Conservation (phyloP, 169 alveolate genomes). For the Cardiosporidium cionae region DNA sequence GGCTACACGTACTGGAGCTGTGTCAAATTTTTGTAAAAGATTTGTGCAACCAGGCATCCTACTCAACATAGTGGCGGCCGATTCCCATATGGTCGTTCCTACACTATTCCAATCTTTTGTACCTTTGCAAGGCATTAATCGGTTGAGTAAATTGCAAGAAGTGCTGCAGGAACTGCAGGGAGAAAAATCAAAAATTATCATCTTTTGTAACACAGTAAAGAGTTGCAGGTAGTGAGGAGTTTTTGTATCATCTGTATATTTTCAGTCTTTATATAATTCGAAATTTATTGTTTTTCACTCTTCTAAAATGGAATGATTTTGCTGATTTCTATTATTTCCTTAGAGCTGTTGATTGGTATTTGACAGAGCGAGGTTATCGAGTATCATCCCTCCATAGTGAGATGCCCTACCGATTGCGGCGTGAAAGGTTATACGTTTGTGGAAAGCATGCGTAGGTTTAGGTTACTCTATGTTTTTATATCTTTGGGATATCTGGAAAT, state of each 20-base stretch:
- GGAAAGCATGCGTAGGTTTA: too few relatives aligned
- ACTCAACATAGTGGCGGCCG: background rate
- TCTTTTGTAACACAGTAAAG: conserved; percentile 22
- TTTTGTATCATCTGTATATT: background rate
- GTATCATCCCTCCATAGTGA: conserved; percentile 21
- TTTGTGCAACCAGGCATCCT: background rate
- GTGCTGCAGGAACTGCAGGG: conserved; percentile 7
- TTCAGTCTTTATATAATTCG: background rate
- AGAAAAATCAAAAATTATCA: background rate
- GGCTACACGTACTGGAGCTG: conserved; percentile 29
- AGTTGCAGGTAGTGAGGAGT: conserved; percentile 15
- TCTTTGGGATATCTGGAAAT: too few relatives aligned
- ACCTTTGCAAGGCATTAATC: conserved; percentile 13
- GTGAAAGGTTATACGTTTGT: conserved; percentile 4
- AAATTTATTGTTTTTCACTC: background rate
- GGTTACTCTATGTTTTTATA: too few relatives aligned
- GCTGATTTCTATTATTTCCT: background rate
- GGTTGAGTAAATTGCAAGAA: background rate
- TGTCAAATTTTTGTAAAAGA: background rate
- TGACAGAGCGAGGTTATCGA: conserved; percentile 5
- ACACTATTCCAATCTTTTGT: conserved; percentile 16
- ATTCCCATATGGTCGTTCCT: conserved; percentile 8
- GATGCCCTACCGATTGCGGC: conserved; percentile 20
- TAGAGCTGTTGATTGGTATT: conserved; percentile 16
- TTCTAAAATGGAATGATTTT: background rate